phyloP scores from a whole-genome alignment of 176 grass and related monocot species.

The Puya raimondii region DNA sequence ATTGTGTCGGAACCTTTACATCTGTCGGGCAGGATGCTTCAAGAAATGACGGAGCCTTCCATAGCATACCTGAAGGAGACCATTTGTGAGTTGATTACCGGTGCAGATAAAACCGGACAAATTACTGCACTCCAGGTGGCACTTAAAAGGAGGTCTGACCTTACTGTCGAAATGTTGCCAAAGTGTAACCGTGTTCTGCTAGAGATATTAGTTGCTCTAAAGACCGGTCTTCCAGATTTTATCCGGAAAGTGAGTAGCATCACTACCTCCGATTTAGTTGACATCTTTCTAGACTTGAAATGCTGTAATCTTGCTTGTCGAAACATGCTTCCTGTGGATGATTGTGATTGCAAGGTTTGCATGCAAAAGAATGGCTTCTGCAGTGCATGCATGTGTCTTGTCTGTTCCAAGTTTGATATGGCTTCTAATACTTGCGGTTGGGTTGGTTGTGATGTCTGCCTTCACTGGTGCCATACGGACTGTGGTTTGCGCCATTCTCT shows the following conservation, averaged over 20 bases:
- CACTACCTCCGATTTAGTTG: slow-evolving; percentile 57
- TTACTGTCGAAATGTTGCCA: slow-evolving; percentile 46
- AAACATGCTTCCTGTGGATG: slow-evolving; percentile 56
- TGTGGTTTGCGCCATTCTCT: slow-evolving; percentile 56
- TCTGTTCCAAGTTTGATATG: slow-evolving; percentile 77
- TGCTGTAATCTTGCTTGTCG: slow-evolving; percentile 71
- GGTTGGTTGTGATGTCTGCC: slow-evolving; percentile 90
- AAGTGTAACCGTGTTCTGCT: slow-evolving; percentile 55
- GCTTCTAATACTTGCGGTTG: slow-evolving; percentile 91
- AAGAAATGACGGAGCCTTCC: slow-evolving; percentile 87
- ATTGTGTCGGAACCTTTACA: slow-evolving; percentile 78
- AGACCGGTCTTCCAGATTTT: slow-evolving; percentile 60
- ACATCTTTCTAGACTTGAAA: slow-evolving; percentile 77
- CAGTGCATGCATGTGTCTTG: slow-evolving; percentile 78
- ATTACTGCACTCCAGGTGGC: slow-evolving; percentile 53
- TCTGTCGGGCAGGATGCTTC: slow-evolving; percentile 83
- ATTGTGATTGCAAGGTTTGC: slow-evolving; percentile 89
- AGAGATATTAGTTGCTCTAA: slow-evolving; percentile 83
- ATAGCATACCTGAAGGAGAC: slow-evolving; percentile 74
- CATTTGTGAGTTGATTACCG: slow-evolving; percentile 72
- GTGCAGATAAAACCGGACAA: slow-evolving; percentile 54
- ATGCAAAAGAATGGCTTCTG: slow-evolving; percentile 60
- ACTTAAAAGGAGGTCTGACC: slow-evolving; percentile 60
- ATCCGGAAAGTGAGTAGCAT: slow-evolving; percentile 43
- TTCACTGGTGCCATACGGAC: slow-evolving; percentile 97